phyloP scores from a whole-genome alignment of 2,329 filamentous ascomycete genomes.

The Macrophomina phaseolina region DNA sequence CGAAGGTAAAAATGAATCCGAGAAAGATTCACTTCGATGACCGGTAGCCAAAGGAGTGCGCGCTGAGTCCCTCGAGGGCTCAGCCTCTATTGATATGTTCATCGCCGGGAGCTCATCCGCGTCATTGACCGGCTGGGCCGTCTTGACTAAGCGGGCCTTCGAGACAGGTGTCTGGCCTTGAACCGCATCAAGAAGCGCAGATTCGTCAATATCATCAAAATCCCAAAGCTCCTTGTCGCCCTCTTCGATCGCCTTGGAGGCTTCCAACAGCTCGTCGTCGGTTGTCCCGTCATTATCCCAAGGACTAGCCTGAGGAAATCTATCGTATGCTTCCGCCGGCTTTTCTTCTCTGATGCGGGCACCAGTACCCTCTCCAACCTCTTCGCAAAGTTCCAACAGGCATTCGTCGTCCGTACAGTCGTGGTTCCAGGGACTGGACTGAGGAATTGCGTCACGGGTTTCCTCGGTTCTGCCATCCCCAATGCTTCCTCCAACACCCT shows the following conservation, averaged over 20 bases:
- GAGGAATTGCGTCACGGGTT: neutral
- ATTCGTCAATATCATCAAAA: conserved; percentile 38
- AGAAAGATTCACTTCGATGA: neutral
- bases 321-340: too few relatives aligned
- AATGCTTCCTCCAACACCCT: too few relatives aligned
- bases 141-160: neutral
- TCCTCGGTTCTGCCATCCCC: too few relatives aligned
- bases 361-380: neutral
- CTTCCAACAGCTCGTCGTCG: too few relatives aligned
- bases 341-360: neutral
- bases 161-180: conserved; percentile 30
- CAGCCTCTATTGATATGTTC: too few relatives aligned
- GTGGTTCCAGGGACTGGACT: neutral
- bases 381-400: neutral
- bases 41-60: neutral
- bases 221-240: conserved; percentile 43
- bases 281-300: too few relatives aligned
- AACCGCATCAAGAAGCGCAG: conserved; percentile 37
- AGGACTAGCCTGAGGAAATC: too few relatives aligned
- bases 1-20: neutral
- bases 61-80: too few relatives aligned
- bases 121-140: neutral
- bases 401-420: neutral
- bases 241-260: neutral
- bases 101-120: neutral